phyloP scores from a whole-genome alignment of 495 filamentous ascomycete genomes.

The Cudoniella acicularis region DNA sequence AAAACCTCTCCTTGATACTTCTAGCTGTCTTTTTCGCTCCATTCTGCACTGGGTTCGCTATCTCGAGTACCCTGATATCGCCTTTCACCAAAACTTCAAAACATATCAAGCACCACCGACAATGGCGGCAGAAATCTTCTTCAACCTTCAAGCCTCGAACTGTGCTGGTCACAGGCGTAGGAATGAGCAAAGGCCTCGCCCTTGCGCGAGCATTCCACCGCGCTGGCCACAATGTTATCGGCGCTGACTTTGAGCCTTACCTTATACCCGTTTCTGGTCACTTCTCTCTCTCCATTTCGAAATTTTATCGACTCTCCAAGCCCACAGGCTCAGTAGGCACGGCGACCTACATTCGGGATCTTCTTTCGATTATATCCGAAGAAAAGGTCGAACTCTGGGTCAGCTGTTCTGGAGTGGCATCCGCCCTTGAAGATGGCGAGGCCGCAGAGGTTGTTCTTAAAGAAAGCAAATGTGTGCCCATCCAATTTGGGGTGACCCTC shows the following conservation, averaged over 20 bases:
- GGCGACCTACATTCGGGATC: constrained; percentile 17
- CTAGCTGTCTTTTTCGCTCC: constrained; percentile 53
- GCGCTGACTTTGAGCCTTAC: constrained; percentile 59
- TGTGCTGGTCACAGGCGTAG: constrained; percentile 68
- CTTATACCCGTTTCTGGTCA: constrained; percentile 35
- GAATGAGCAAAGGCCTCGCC: constrained; percentile 62
- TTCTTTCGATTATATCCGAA: constrained; percentile 53
- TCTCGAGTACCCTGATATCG: constrained; percentile 48
- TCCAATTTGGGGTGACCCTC: constrained; percentile 41
- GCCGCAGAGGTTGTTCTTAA: constrained; percentile 60
- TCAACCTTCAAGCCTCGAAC: constrained; percentile 44
- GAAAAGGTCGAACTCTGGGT: constrained; percentile 73
- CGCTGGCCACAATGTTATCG: constrained; percentile 67
- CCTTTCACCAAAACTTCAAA: constrained; percentile 44
- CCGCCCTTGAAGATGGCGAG: constrained; percentile 57
- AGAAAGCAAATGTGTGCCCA: constrained; percentile 53
- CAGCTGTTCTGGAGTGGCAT: constrained; percentile 59
- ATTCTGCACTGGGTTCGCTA: constrained; percentile 46
- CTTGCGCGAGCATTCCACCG: constrained; percentile 65
- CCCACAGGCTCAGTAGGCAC: constrained; percentile 26
- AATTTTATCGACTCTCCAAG: constrained; percentile 50
- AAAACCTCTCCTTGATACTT: constrained; percentile 45
- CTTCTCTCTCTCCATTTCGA: constrained; percentile 41
- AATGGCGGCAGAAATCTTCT: constrained; percentile 29
- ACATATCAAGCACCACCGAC: constrained; percentile 26